phyloP scores from a whole-genome alignment of 495 filamentous ascomycete genomes.

The Aspergillus sparsus region DNA sequence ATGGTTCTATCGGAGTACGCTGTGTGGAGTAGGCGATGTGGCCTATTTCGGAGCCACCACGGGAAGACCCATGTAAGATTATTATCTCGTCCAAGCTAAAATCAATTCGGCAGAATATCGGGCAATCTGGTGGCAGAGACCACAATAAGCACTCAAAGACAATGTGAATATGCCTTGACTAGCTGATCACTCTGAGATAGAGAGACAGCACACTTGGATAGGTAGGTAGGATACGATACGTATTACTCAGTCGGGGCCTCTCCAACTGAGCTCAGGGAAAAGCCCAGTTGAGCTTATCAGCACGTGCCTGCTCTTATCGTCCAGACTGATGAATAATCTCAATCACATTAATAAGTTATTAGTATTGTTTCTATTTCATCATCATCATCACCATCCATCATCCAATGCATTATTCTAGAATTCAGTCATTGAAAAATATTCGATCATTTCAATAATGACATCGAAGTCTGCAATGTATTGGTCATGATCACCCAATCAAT shows the following conservation, averaged over 20 bases:
- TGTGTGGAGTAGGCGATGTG: slow-evolving; percentile 3
- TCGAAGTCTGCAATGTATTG: slow-evolving; percentile 7
- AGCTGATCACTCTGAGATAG: not conserved
- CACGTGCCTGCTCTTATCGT: slow-evolving; percentile 17
- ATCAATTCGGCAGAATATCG: too few species aligned
- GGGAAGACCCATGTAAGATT: not conserved
- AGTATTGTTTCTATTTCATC: too few species aligned
- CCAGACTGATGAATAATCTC: not conserved
- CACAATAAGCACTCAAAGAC: not conserved
- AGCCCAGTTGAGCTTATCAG: slow-evolving; percentile 20
- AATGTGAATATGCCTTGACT: not conserved
- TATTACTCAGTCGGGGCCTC: too few species aligned
- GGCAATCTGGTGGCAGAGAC: not conserved
- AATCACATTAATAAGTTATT: too few species aligned
- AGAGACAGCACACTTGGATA: not conserved
- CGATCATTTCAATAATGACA: too few species aligned
- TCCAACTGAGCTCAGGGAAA: not conserved
- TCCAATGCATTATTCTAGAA: too few species aligned
- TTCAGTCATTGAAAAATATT: too few species aligned
- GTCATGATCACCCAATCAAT: not conserved
- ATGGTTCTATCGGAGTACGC: too few species aligned
- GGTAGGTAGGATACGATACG: too few species aligned
- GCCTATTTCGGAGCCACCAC: not conserved
- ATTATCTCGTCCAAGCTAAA: too few species aligned
- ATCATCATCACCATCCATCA: too few species aligned